Evolutionary conservation across 2,329 filamentous ascomycete species (phyloP).

Genomic region (Metarhizium sp.): DNA sequence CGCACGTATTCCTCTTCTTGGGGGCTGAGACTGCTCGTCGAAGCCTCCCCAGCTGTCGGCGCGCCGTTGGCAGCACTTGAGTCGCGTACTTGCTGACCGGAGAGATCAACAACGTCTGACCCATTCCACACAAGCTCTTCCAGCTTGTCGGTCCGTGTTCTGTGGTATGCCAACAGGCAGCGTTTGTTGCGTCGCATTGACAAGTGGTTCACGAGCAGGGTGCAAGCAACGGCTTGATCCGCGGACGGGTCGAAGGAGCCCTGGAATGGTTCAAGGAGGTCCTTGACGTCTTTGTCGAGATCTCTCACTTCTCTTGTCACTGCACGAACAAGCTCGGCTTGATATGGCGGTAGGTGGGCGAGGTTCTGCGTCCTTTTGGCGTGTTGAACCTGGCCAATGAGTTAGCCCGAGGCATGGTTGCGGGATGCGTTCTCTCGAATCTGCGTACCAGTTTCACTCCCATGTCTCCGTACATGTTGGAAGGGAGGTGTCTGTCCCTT

Average conservation of each 20-base stretch:
- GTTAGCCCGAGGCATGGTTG: neutral
- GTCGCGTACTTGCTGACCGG: constrained; percentile 44
- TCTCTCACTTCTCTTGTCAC: constrained; percentile 90
- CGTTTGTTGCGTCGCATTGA: constrained; percentile 95
- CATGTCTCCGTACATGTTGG: constrained; percentile 73
- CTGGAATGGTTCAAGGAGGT: constrained; percentile 72
- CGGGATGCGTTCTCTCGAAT: neutral
- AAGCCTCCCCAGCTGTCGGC: constrained; percentile 32
- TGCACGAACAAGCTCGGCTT: constrained; percentile 79
- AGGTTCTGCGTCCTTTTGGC: constrained; percentile 91
- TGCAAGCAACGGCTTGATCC: constrained; percentile 77
- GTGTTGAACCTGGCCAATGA: constrained; percentile 64
- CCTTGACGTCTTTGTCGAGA: constrained; percentile 74
- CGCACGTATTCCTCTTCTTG: constrained; percentile 96
- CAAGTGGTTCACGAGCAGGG: constrained; percentile 84
- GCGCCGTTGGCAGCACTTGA: constrained; percentile 23
- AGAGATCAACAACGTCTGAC: constrained; percentile 67
- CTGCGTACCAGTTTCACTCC: constrained; percentile 69
- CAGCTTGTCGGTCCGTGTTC: constrained; percentile 79
- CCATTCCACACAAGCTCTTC: constrained; percentile 93
- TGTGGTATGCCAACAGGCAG: constrained; percentile 89
- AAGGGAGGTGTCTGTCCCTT: neutral
- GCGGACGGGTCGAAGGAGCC: constrained; percentile 77
- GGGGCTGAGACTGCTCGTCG: constrained; percentile 73
- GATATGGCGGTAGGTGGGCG: constrained; percentile 78